phyloP scores from a whole-genome alignment of 441 rosid genomes.

The Syzygium malaccense region DNA sequence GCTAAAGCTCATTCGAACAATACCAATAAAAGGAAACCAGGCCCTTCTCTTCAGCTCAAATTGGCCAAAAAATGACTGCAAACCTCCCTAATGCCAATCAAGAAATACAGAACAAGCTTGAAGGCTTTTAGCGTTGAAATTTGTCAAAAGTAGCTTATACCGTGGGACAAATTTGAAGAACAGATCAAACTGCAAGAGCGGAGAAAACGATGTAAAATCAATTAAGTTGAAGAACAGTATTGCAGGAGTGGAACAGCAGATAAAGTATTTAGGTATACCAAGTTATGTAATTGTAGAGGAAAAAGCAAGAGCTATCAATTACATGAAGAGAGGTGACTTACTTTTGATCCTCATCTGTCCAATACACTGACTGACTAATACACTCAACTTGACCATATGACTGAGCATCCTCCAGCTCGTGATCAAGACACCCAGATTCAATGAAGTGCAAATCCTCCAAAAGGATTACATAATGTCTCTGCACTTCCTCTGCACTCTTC shows the following conservation, averaged over 20 bases:
- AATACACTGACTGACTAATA: constrained; percentile 18
- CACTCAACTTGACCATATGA: constrained; percentile 29
- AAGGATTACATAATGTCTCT: constrained; percentile 47
- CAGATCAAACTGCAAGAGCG: not conserved
- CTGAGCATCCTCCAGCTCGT: constrained; percentile 23
- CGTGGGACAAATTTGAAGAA: not conserved
- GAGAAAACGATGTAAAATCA: not conserved
- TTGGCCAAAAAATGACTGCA: not conserved
- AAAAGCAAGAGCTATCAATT: not conserved
- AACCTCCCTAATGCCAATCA: not conserved
- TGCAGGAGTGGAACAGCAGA: not conserved
- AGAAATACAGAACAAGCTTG: not conserved
- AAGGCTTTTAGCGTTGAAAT: not conserved
- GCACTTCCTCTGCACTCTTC: constrained; percentile 50
- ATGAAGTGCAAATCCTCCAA: constrained; percentile 56
- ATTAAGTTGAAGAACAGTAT: not conserved
- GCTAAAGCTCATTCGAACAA: not conserved
- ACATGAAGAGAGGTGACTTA: constrained; percentile 7
- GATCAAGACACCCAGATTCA: constrained; percentile 56
- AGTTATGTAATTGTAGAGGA: not conserved
- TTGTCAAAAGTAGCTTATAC: not conserved
- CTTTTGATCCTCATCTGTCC: constrained; percentile 54
- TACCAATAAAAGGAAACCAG: not conserved
- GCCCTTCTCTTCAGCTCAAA: not conserved
- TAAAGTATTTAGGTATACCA: not conserved